Evolutionary conservation across 192 early-diverging fungal species (phyloP).

Genomic region (Gryganskiella cystojenkinii): DNA sequence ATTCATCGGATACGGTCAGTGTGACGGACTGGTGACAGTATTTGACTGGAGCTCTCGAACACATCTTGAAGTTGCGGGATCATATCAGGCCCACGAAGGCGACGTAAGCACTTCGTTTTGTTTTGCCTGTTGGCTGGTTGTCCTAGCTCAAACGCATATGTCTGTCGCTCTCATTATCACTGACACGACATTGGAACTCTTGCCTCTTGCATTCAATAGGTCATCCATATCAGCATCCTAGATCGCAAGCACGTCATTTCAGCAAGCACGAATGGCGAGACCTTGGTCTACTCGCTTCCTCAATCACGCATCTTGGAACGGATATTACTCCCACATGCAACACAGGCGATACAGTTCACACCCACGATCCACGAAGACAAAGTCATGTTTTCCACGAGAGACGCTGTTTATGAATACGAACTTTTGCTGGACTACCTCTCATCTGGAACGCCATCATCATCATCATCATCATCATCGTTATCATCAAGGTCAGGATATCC

Average conservation of each 20-base stretch:
- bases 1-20: constrained; percentile 45
- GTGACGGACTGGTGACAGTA: constrained; percentile 36
- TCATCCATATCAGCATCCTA: constrained; percentile 39
- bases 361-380: constrained; percentile 42
- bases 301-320: constrained; percentile 19
- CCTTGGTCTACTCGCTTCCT: constrained; percentile 31
- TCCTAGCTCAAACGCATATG: not conserved
- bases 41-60: constrained; percentile 50
- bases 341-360: constrained; percentile 45
- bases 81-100: constrained; percentile 39
- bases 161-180: not conserved
- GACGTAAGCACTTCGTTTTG: constrained; percentile 23
- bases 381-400: constrained; percentile 48
- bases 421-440: constrained; percentile 22
- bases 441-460: not conserved
- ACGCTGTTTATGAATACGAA: constrained; percentile 48
- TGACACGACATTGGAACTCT: no score
- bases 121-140: not conserved
- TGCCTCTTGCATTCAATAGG: constrained; percentile 4
- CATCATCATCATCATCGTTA: no score
- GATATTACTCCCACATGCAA: constrained; percentile 43
- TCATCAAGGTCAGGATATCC: no score
- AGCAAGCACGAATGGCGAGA: constrained; percentile 50
- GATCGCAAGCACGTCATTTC: constrained; percentile 29
- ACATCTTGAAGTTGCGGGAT: constrained; percentile 23